Evolutionary conservation across 2,329 filamentous ascomycete genomes (phyloP), one percentile per base, ranked within the genome.

Genomic region (Colletotrichum sp.): DNA sequence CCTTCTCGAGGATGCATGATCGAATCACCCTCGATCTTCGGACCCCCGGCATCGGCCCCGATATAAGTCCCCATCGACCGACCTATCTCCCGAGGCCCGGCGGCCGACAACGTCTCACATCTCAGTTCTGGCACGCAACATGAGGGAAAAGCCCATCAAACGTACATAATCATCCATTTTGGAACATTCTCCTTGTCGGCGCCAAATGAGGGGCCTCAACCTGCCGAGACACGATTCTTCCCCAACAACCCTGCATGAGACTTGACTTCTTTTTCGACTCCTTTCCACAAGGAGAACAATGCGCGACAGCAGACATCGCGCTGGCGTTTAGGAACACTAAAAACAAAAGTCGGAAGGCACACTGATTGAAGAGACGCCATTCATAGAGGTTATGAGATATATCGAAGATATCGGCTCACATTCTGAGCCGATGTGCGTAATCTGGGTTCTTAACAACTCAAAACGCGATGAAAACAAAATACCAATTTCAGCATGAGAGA

Each of bases 1-100:
- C 59, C 92, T 99, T 49, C 91, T 99, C 78, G 93, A 92, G 79
- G 85, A 88, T 75, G 83, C 84, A 73, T 88, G 84, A 78, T 63
- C n/a, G 64, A 49, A 34, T n/a, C 26, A 16, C 18, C 30, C 34
- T 59, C 59, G 26, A 16, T 49, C 21, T 32, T 28, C 26, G 57
- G 10, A 28, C 39, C 39, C 34, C 34, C 30, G 34, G 16, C 39
- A 63, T n/a, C 57, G 39, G 63, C 63, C 34, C 15, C 30, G 63
- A 66, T 66, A 21, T 12, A n/a, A 30, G 16, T 21, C 24, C 36
- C 21, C 62, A 32, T 32, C 21, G n/a, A 64, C 24, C 21, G n/a
- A 26, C 21, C 21, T 59, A 28, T 59, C n/a, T 66, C 24, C 36
- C 36, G n/a, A 66, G 63, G 39, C 39, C 63, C 63, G 18, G 26